A percentile compares a stretch with the other conserved stretches of the same genome.
These are phyloP conservation scores for Trichosporon sp. DNA, from an alignment of 1,284 basidiomycete genomes.

Conservation along the genomic window DNA sequence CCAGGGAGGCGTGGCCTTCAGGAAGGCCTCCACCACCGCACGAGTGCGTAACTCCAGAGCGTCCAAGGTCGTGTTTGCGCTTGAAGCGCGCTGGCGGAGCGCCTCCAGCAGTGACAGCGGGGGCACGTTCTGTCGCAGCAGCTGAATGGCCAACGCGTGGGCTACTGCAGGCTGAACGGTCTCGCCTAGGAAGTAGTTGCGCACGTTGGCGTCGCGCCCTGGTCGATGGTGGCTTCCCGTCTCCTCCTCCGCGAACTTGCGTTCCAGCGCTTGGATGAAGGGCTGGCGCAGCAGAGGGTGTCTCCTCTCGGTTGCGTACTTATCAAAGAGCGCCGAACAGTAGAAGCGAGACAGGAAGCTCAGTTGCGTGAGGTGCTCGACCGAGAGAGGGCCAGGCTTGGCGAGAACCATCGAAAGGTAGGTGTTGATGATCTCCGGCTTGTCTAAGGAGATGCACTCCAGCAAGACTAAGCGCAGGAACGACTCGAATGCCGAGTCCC, in stretches of 20 bases:
- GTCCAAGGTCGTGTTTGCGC: not conserved
- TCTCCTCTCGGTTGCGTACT: constrained; percentile 29
- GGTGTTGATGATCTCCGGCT: constrained; percentile 67
- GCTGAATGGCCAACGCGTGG: constrained; percentile 22
- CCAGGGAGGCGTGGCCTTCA: not conserved
- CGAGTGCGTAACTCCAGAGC: constrained; percentile 14
- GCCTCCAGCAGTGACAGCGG: constrained; percentile 24
- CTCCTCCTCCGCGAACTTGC: not conserved
- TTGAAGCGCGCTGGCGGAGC: constrained; percentile 17
- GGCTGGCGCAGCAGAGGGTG: constrained; percentile 33
- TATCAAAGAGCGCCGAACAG: constrained; percentile 26
- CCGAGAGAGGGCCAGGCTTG: not conserved
- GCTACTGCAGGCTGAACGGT: not conserved
- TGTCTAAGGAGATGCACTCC: constrained; percentile 84
- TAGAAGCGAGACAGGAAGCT: constrained; percentile 32
- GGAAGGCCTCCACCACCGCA: constrained; percentile 8
- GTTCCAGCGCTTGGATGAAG: constrained; percentile 24
- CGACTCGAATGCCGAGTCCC: constrained; percentile 56
- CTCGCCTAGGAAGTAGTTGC: not conserved
- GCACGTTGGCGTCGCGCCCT: not conserved
- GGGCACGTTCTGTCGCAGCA: constrained; percentile 28
- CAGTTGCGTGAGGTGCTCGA: constrained; percentile 28
- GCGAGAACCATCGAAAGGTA: constrained; percentile 59
- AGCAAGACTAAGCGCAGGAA: constrained; percentile 71
- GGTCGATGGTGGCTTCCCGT: not conserved